Conservation (phyloP, 164 flowering plant species). For the Akebia trifoliata region DNA sequence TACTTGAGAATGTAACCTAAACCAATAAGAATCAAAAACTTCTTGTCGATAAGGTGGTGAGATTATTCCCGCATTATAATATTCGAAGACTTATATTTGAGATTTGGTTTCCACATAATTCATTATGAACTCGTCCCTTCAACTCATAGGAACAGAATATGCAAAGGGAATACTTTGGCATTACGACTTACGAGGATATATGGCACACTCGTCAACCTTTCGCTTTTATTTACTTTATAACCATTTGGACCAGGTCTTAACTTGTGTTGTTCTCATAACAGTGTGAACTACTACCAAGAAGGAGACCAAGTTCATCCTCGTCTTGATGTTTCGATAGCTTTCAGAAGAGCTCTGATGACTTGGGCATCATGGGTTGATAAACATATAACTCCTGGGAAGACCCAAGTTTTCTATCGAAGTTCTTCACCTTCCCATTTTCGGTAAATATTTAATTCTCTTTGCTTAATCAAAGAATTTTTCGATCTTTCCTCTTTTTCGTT, state of each 20-base stretch:
- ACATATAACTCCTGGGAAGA: constrained; percentile 49
- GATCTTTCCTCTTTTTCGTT: not conserved
- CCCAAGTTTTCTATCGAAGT: constrained; percentile 80
- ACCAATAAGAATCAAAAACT: no score
- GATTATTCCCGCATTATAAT: no score
- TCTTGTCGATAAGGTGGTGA: no score
- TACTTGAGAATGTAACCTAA: no score
- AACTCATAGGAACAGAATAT: not conserved
- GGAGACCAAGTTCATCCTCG: constrained; percentile 56
- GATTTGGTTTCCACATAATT: not conserved
- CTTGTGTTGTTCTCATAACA: constrained; percentile 19
- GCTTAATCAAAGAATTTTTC: not conserved
- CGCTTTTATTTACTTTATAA: not conserved
- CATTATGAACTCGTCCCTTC: not conserved
- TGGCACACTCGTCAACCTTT: not conserved
- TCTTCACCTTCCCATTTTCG: constrained; percentile 92
- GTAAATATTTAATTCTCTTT: constrained; percentile 21
- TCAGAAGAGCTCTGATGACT: constrained; percentile 64
- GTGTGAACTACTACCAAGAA: constrained; percentile 86
- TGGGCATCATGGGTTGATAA: constrained; percentile 96
- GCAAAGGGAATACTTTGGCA: not conserved
- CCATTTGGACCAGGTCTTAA: not conserved
- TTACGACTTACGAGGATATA: not conserved
- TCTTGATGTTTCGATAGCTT: constrained; percentile 73
- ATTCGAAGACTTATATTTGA: not conserved